These are phyloP conservation scores for Thielaviopsis euricoi DNA, from an alignment of 2,329 filamentous ascomycete genomes.

Conservation along the genomic window DNA sequence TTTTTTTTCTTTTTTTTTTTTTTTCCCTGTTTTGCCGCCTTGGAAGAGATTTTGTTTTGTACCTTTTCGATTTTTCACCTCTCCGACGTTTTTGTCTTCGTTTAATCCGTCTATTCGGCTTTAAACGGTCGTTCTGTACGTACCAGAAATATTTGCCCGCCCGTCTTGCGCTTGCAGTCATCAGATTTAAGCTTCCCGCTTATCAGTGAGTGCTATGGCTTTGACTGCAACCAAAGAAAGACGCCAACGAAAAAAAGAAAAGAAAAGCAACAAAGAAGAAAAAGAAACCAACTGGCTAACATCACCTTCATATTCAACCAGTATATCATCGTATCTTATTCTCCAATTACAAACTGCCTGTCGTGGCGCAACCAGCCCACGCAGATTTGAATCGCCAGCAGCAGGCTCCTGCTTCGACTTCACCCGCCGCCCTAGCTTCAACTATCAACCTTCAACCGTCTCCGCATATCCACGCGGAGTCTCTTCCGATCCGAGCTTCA, in stretches of 20 bases:
- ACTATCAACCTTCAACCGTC: conserved; percentile 26
- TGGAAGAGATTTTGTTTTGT: background rate
- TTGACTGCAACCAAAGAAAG: too few species aligned
- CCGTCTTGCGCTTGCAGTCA: background rate
- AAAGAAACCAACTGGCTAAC: background rate
- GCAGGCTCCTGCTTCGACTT: conserved; percentile 1
- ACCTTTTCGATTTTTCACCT: too few species aligned
- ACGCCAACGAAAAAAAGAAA: too few species aligned
- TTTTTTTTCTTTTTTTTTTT: conserved; percentile 2
- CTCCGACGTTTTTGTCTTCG: background rate
- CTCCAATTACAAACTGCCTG: conserved; percentile 4
- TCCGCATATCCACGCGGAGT: conserved; percentile 28
- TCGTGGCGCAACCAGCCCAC: conserved; percentile 10
- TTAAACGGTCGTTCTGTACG: background rate
- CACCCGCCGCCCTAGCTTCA: background rate
- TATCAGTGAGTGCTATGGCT: background rate
- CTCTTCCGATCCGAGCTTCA: conserved; percentile 26
- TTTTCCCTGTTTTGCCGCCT: background rate
- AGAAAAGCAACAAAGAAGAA: background rate
- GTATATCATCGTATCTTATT: background rate
- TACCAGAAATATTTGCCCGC: background rate
- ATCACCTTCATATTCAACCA: background rate
- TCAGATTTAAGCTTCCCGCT: background rate
- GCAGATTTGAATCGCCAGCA: conserved; percentile 9
- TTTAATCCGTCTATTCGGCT: background rate